Evolutionary conservation across 2,329 filamentous ascomycete genomes (phyloP), one percentile per base, ranked within the genome.

Genomic region (Metarhizium robertsii): DNA sequence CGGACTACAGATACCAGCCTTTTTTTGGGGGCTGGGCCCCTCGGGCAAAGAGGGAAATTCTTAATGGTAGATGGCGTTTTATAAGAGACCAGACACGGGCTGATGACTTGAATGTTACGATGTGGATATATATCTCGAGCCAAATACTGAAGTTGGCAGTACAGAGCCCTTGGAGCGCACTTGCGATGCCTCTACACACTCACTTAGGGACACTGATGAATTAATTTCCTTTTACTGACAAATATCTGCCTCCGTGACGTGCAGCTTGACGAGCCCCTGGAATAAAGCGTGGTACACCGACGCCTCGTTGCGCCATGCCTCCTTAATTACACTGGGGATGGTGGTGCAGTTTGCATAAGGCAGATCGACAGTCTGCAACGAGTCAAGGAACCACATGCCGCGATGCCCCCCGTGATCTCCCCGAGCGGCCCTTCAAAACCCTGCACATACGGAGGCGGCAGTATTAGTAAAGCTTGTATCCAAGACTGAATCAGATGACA

Each of bases 21-120:
- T 25, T 52, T 52, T 36, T 18, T 46, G 46, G 42, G 46, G 42
- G 40, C 20, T 56, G 52, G 49, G 49, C 50, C 52, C 47, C 43
- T 30, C n/a, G 43, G 53, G 50, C 48, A 40, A 47, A 20, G 48
- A 52, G 48, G 47, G 42, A 47, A 45, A 38, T 10, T 38, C 1
- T 50, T 34, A 18, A 49, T 45, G 49, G 46, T 49, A 53, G 49
- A 53, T 53, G 55, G 53, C 53, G 53, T 57, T 54, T 42, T 13
- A 29, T 29, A 38, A 55, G 42, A 54, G 47, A 52, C 53, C 20
- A 38, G 53, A 50, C 50, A 53, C 51, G 55, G 32, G 42, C 34
- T 56, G 57, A 65, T 54, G 61, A 67, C 61, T 62, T 64, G 64
- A 59, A 64, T 65, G 40, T 62, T 61, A 56, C 38, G 55, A 65